Base-by-base conservation (phyloP, 2,329 filamentous ascomycete species). In the Microsporum audouinii region DNA sequence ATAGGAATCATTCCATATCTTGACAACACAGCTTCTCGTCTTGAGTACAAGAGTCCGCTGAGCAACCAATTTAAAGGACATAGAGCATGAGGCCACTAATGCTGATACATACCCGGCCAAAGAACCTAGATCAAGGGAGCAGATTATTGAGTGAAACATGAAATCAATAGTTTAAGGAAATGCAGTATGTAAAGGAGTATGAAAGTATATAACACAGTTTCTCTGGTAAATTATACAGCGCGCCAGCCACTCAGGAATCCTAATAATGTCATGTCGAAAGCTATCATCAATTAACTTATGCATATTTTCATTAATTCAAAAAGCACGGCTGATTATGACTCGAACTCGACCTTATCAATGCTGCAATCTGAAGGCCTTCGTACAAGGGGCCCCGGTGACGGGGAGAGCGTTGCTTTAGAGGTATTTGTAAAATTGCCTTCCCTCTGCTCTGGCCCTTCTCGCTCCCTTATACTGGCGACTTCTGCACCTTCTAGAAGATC, bases 401-500 rank as follows among this genome's bases (percentile, higher is more conserved):
- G 60, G 57, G 62, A 59, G 8, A 34, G 34, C 17, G 29, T 61
- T 58, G 29, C 10, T 43, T 23, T 60, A 33, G 10, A 63, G 57
- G 59, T 27, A 14, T 23, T 17, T 8, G 27, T 60, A 59, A 33
- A 65, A 53, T 27, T 61, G 55, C 3, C 57, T 43, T 59, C 57
- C 2, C 8, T 14, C 38, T 27, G 27, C 27, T 59, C 57, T 5
- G 39, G 17, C 4, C 71, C 71, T 29, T 72, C 70, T 47, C 67
- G 70, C 2, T 70, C 68, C 56, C 71, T 69, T 29, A 76, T 68
- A 65, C 69, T 82, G 10, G 82, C 82, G 0, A 73, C 72, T 72
- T 68, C 72, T 71, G 61, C 68, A 70, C 60, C 72, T 71, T 58
- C 67, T 59, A 67, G 41, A 70, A 27, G 73, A 70, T 89, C 88